These are phyloP conservation scores for Lipomyces anomalus DNA, from an alignment of 805 yeast genomes.

Conservation along the genomic window DNA sequence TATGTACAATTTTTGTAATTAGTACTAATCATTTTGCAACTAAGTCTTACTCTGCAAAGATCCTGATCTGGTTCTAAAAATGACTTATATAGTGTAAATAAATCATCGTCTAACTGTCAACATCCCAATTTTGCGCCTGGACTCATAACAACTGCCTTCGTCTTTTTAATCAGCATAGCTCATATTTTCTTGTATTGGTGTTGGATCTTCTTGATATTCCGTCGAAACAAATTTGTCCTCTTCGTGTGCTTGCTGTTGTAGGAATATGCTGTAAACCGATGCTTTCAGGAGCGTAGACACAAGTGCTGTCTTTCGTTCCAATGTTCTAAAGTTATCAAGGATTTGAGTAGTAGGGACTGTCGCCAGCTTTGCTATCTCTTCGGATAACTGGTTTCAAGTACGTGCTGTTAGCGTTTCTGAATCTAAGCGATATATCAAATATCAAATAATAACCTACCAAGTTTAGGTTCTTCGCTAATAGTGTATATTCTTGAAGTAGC, in stretches of 20 bases:
- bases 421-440: not conserved
- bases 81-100: not conserved
- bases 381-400: constrained; percentile 10
- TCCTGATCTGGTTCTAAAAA: too few species aligned
- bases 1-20: too few species aligned
- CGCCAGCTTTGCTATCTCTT: constrained; percentile 13
- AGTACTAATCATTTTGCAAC: too few species aligned
- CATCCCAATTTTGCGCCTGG: too few species aligned
- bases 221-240: constrained; percentile 21
- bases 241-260: constrained; percentile 39
- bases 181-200: not conserved
- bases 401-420: not conserved
- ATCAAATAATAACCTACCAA: constrained; percentile 3
- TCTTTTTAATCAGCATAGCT: not conserved
- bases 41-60: too few species aligned
- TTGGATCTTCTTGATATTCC: constrained; percentile 4
- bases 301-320: constrained; percentile 58
- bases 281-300: constrained; percentile 64
- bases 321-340: constrained; percentile 48
- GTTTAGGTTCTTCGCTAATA: constrained; percentile 8
- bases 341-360: constrained; percentile 32
- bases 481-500: constrained; percentile 14
- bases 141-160: not conserved
- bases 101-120: not conserved
- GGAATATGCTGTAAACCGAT: constrained; percentile 59